Evolutionary conservation across 1,284 basidiomycete species (phyloP), one percentile per base, ranked within the genome.

Genomic region (Volvariella volvacea): DNA sequence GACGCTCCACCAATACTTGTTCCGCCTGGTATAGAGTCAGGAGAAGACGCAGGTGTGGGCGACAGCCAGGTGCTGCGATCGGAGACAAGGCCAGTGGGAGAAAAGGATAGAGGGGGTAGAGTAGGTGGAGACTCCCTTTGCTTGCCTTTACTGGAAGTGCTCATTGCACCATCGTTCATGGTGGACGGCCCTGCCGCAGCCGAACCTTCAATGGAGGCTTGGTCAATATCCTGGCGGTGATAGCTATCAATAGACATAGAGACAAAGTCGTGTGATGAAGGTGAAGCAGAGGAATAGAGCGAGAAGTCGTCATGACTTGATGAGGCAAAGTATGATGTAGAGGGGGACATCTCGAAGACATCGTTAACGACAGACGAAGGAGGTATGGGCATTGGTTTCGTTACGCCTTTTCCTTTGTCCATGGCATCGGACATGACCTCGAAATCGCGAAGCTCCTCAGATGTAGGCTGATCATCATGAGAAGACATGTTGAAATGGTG

Each of bases 51-150:
- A 19, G 49, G 42, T 32, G 14, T 63, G 62, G 22, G 71, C 25
- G 45, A 41, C 38, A 25, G 62, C 68, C 73, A 77, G 48, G 64
- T 62, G 12, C 68, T 54, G 41, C 65, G 59, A 32, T 57, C 61
- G 50, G 68, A 74, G 36, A 64, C 65, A 49, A 83, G 67, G 41
- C 67, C 65, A 28, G 80, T 65, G 31, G 74, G 67, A 39, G 73
- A 67, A 55, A 87, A 78, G 25, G 69, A 66, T 49, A 86, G 64
- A 48, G 83, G 80, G 45, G 83, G 79, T 46, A 85, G 68, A 53
- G 68, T 68, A 47, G 82, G 79, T 33, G 80, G 73, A 22, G 61
- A 58, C 50, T 83, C 83, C 55, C 62, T 76, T 47, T 62, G 73
- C 58, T 84, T 86, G 48, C 79, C 83, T 63, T 77, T 80, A 41